Conservation (phyloP, 257 asterid genomes). For the Fraxinus quadrangulata region DNA sequence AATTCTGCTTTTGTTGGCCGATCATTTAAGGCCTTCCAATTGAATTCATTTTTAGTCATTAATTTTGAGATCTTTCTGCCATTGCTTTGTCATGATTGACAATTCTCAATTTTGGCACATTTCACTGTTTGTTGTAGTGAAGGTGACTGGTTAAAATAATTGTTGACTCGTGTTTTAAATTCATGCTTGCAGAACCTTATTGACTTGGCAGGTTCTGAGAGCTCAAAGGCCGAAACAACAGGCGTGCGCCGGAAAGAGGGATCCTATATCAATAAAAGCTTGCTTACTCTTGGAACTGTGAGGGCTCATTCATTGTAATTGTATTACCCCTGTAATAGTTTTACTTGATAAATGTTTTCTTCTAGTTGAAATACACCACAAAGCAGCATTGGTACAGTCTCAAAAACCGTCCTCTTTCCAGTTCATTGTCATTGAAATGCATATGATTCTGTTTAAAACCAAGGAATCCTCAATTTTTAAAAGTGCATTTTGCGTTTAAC, state of each 20-base stretch:
- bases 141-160: constrained; percentile 28
- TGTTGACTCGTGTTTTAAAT: constrained; percentile 25
- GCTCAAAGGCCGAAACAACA: constrained; percentile 90
- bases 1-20: constrained; percentile 12
- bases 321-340: constrained; percentile 37
- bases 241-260: constrained; percentile 98
- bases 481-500: not conserved
- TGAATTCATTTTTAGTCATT: not conserved
- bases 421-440: not conserved
- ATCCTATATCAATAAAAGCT: constrained; percentile 93
- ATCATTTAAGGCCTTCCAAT: not conserved
- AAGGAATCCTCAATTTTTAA: not conserved
- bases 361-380: not conserved
- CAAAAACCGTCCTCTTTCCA: not conserved
- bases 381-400: not conserved
- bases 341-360: constrained; percentile 20
- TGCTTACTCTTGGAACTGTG: constrained; percentile 99
- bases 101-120: constrained; percentile 14
- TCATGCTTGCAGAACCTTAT: constrained; percentile 84
- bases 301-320: constrained; percentile 51
- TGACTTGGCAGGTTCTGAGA: constrained; percentile 99
- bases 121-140: constrained; percentile 26
- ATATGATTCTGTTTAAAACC: not conserved
- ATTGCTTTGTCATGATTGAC: not conserved
- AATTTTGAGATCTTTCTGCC: not conserved